Percentiles rank a stretch among this genome's conserved stretches.
Conservation (phyloP, 1,284 basidiomycete species). For the Malassezia slooffiae region DNA sequence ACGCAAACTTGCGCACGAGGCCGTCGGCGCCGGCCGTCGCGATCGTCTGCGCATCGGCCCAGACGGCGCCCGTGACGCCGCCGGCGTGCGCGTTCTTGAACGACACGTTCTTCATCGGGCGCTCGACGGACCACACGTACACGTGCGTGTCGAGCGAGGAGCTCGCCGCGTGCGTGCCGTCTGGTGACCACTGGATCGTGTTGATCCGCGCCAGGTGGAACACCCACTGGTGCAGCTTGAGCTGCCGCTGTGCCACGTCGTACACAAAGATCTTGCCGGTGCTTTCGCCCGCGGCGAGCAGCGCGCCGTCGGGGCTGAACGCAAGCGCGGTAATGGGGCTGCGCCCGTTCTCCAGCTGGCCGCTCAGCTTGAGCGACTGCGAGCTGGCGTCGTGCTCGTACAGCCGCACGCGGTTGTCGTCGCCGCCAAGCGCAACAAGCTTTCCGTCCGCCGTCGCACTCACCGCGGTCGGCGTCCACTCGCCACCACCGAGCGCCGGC, state of each 20-base stretch:
- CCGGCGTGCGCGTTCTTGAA: slow-evolving; percentile 53
- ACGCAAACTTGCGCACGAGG: slow-evolving; percentile 16
- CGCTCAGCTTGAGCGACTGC: background rate
- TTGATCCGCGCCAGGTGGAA: slow-evolving; percentile 75
- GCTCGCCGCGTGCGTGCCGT: slow-evolving; percentile 66
- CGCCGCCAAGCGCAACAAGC: slow-evolving; percentile 62
- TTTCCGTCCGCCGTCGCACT: slow-evolving; percentile 50
- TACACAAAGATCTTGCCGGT: slow-evolving; percentile 69
- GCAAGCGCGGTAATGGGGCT: slow-evolving; percentile 59
- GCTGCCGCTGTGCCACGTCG: slow-evolving; percentile 55
- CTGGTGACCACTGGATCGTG: slow-evolving; percentile 65
- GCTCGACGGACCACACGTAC: slow-evolving; percentile 73
- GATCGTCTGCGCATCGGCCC: slow-evolving; percentile 58
- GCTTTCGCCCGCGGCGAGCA: slow-evolving; percentile 60
- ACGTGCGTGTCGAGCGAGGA: slow-evolving; percentile 83
- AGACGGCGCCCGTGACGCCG: slow-evolving; percentile 60
- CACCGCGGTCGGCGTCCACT: slow-evolving; percentile 43
- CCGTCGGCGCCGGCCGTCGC: slow-evolving; percentile 73
- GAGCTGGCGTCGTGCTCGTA: slow-evolving; percentile 49
- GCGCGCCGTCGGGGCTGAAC: slow-evolving; percentile 65
- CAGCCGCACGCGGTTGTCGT: slow-evolving; percentile 33
- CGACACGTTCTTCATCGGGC: slow-evolving; percentile 65
- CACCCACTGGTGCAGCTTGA: slow-evolving; percentile 56
- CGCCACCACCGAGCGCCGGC: background rate
- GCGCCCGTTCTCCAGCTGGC: slow-evolving; percentile 16